A percentile compares a stretch with the other conserved stretches of the same genome.
These are phyloP conservation scores for Bacidia gigantensis DNA, from an alignment of 495 filamentous ascomycete species.

Conservation along the genomic window DNA sequence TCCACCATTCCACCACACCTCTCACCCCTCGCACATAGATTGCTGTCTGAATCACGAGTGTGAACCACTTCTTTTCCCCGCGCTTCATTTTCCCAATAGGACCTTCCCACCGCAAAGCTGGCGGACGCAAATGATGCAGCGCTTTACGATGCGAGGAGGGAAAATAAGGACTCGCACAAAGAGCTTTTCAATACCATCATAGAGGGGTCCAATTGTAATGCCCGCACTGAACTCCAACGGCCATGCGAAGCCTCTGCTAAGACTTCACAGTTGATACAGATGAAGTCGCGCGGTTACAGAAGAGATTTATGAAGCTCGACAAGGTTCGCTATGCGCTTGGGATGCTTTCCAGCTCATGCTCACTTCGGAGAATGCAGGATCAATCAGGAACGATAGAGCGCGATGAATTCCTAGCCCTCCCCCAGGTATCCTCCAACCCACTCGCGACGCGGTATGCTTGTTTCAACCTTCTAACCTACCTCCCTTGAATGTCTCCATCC, in stretches of 20 bases:
- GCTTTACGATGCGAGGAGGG: constrained; percentile 35
- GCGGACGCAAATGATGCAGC: constrained; percentile 24
- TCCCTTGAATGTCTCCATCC: not conserved
- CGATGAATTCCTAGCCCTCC: constrained; percentile 93
- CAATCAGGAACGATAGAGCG: constrained; percentile 96
- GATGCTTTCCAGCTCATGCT: not conserved
- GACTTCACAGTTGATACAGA: constrained; percentile 70
- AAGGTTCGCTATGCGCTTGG: constrained; percentile 45
- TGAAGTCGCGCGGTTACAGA: constrained; percentile 87
- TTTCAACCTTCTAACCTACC: not conserved
- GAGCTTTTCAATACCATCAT: constrained; percentile 90
- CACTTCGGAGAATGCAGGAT: constrained; percentile 42
- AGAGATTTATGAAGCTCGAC: constrained; percentile 98
- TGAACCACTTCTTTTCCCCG: not conserved
- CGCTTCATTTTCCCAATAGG: not conserved
- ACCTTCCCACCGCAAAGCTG: constrained; percentile 1
- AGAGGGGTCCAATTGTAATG: constrained; percentile 82
- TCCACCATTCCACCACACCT: not conserved
- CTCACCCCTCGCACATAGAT: not conserved
- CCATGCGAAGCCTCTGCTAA: constrained; percentile 1
- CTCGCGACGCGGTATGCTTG: constrained; percentile 72
- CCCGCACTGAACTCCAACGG: not conserved
- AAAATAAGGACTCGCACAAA: constrained; percentile 71
- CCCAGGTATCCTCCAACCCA: constrained; percentile 95
- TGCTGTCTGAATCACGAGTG: too few species aligned